These are phyloP conservation scores for Leccinum subrobustum DNA, from an alignment of 1,284 basidiomycete species.

Conservation along the genomic window DNA sequence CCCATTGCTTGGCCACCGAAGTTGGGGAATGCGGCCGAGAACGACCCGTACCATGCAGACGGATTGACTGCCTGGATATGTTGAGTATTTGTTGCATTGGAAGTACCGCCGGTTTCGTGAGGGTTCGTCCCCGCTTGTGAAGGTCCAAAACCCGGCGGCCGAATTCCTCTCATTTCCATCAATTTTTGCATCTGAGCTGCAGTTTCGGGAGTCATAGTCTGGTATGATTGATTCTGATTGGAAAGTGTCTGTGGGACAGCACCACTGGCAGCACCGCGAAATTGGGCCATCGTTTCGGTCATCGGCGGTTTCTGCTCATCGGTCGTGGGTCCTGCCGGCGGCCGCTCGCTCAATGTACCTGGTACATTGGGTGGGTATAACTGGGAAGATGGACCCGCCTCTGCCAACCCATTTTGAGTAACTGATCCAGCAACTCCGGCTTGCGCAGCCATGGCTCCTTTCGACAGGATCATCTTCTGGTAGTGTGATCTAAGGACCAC, in stretches of 20 bases:
- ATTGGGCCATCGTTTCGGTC: constrained; percentile 20
- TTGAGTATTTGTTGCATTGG: constrained; percentile 7
- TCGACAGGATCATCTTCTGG: constrained; percentile 5
- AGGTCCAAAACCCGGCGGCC: constrained; percentile 12
- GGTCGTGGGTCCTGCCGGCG: background rate
- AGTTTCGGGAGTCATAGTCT: constrained; percentile 23
- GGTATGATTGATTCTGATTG: constrained; percentile 13
- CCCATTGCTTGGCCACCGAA: constrained; percentile 38
- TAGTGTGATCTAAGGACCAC: constrained; percentile 16
- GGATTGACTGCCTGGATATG: constrained; percentile 1
- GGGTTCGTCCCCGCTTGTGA: constrained; percentile 9
- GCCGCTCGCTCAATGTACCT: constrained; percentile 7
- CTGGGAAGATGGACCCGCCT: constrained; percentile 14
- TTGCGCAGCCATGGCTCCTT: background rate
- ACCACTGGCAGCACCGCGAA: constrained; percentile 17
- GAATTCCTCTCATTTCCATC: constrained; percentile 39
- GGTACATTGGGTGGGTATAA: constrained; percentile 7
- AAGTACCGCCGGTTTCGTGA: constrained; percentile 11
- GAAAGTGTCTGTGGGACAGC: constrained; percentile 5
- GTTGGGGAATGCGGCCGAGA: constrained; percentile 49
- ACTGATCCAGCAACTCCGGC: constrained; percentile 3
- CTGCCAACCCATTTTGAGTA: constrained; percentile 4
- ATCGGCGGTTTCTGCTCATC: constrained; percentile 26
- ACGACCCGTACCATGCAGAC: constrained; percentile 48
- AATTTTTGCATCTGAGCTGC: constrained; percentile 53